Conservation (phyloP, 768 basidiomycete species). For the Kwoniella dendrophila region DNA sequence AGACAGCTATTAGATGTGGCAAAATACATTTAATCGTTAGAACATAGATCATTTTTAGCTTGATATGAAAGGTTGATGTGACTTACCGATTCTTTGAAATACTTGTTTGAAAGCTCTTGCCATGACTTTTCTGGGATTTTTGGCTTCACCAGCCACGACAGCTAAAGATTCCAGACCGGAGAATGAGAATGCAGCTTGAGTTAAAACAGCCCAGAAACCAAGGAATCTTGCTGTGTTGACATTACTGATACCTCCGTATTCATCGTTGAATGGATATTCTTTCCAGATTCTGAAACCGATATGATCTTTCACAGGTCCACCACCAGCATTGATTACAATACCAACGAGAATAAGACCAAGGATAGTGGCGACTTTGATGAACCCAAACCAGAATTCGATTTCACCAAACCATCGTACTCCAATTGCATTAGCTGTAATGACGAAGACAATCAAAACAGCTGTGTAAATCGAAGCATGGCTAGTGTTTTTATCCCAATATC, state of each 20-base stretch:
- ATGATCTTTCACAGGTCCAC: neutral
- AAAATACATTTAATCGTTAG: too few species aligned
- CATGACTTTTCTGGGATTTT: constrained; percentile 46
- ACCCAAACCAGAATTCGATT: neutral
- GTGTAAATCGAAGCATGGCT: too few species aligned
- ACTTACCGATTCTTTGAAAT: constrained; percentile 66
- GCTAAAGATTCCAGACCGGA: constrained; percentile 43
- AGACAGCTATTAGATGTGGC: too few species aligned
- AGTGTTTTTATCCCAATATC: too few species aligned
- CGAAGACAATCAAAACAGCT: too few species aligned
- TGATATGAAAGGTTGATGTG: too few species aligned
- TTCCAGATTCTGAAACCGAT: neutral
- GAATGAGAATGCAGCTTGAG: constrained; percentile 45
- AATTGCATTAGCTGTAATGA: too few species aligned
- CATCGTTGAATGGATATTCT: neutral
- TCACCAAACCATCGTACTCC: too few species aligned
- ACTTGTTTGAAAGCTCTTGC: constrained; percentile 50
- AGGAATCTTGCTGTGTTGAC: constrained; percentile 21
- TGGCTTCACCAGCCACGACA: constrained; percentile 42
- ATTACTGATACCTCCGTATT: neutral
- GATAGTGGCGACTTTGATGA: neutral
- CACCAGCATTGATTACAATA: neutral
- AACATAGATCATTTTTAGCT: too few species aligned
- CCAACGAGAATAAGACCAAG: neutral
- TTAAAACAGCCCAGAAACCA: constrained; percentile 36